A percentile compares a stretch with the other conserved stretches of the same genome.
Conservation (phyloP, 768 basidiomycete species). For the Hypsizygus marmoreus region DNA sequence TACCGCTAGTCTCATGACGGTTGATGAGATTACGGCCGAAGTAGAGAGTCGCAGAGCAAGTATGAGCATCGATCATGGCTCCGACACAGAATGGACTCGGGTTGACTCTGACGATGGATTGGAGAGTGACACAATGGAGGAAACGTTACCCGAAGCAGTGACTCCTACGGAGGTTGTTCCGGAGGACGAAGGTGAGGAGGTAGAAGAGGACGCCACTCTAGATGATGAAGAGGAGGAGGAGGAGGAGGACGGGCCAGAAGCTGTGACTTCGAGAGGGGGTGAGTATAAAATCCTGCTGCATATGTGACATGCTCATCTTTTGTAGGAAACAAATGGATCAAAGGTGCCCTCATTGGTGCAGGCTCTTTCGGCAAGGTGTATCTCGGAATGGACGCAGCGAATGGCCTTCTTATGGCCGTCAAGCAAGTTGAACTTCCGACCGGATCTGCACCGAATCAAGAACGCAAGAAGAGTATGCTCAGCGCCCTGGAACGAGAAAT, state of each 20-base stretch:
- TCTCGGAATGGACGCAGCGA: conserved; percentile 91
- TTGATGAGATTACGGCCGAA: conserved; percentile 97
- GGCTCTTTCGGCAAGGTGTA: conserved; percentile 96
- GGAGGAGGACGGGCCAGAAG: conserved; percentile 50
- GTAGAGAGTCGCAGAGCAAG: conserved; percentile 75
- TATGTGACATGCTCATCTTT: conserved; percentile 4
- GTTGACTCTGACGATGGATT: conserved; percentile 55
- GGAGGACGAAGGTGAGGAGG: conserved; percentile 50
- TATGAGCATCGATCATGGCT: conserved; percentile 42
- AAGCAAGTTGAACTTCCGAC: conserved; percentile 95
- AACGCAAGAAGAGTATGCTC: conserved; percentile 92
- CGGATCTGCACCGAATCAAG: conserved; percentile 82
- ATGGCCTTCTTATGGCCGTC: conserved; percentile 92
- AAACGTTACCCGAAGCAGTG: conserved; percentile 49
- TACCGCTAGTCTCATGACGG: conserved; percentile 89
- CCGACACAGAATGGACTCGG: conserved; percentile 67
- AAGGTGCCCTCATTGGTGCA: conserved; percentile 92
- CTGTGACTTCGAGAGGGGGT: conserved; percentile 56
- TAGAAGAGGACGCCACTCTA: conserved; percentile 44
- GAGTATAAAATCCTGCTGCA: conserved; percentile 19
- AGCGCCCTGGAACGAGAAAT: conserved; percentile 92
- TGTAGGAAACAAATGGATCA: conserved; percentile 92
- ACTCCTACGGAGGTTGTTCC: conserved; percentile 46
- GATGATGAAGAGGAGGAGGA: conserved; percentile 44
- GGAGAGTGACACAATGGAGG: conserved; percentile 39